Evolutionary conservation across 768 basidiomycete genomes (phyloP).

Genomic region (Calocera cornea): DNA sequence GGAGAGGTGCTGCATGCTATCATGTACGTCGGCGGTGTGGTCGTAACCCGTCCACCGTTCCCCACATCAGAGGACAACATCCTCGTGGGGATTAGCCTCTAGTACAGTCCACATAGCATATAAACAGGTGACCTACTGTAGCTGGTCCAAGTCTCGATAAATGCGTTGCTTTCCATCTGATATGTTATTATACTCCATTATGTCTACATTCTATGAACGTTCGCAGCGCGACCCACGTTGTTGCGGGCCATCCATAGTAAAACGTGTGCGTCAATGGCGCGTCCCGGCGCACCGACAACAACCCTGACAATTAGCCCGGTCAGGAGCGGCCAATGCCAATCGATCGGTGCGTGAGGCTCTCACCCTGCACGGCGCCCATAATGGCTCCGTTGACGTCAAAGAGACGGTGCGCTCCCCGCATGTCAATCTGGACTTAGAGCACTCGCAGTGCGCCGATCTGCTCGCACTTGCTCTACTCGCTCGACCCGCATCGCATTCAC

Average conservation of each 20-base stretch:
- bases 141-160: background rate
- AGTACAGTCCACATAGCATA: constrained; percentile 15
- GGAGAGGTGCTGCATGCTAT: constrained; percentile 69
- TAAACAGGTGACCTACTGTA: background rate
- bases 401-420: no score
- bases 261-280: background rate
- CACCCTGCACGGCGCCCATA: background rate
- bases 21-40: constrained; percentile 82
- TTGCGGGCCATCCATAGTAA: no score
- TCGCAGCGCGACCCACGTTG: no score
- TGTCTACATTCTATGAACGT: background rate
- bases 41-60: constrained; percentile 71
- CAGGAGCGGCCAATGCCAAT: constrained; percentile 7
- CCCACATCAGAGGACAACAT: constrained; percentile 62
- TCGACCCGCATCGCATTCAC: no score
- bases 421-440: no score
- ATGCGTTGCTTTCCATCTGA: background rate
- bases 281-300: background rate
- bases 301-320: no score
- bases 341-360: background rate
- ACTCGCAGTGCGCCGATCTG: no score
- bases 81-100: constrained; percentile 77
- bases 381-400: background rate
- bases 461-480: no score
- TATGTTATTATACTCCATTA: background rate